phyloP scores from a whole-genome alignment of 441 rosid genomes.

The Manihot esculenta region DNA sequence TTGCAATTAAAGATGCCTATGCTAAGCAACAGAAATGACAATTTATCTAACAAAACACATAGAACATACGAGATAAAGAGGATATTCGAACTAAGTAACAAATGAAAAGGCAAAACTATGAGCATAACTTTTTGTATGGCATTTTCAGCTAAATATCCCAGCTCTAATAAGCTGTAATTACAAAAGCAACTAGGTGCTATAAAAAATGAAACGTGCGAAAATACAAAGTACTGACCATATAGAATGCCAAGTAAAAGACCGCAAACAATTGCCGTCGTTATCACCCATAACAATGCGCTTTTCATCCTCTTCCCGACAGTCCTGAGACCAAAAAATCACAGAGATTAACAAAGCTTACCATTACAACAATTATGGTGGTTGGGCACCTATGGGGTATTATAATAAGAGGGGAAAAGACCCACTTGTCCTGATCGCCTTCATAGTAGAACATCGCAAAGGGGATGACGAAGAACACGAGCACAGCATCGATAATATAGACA shows the following conservation, averaged over 20 bases:
- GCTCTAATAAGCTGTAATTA: not conserved
- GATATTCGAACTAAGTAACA: not conserved
- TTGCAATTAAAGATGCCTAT: not conserved
- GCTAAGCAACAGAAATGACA: conserved; percentile 1
- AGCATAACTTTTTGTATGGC: not conserved
- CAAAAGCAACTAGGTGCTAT: not conserved
- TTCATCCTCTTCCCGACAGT: conserved; percentile 77
- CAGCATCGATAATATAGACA: conserved; percentile 78
- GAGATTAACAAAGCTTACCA: not conserved
- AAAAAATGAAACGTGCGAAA: not conserved
- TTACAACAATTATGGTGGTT: not conserved
- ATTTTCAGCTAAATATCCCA: not conserved
- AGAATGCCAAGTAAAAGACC: conserved; percentile 87
- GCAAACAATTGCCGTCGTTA: conserved; percentile 73
- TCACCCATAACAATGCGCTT: conserved; percentile 88
- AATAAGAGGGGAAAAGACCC: conserved; percentile 28
- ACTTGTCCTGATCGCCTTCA: conserved; percentile 99
- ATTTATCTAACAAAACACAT: not conserved
- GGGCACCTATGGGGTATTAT: not conserved
- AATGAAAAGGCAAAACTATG: not conserved
- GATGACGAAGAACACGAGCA: conserved; percentile 86
- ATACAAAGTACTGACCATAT: conserved; percentile 60
- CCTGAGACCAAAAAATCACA: conserved; percentile 43
- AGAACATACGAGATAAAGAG: not conserved
- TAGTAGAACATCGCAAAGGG: conserved; percentile 99